These are phyloP conservation scores for Fusarium clavum DNA, from an alignment of 2,329 filamentous ascomycete genomes.

Conservation along the genomic window DNA sequence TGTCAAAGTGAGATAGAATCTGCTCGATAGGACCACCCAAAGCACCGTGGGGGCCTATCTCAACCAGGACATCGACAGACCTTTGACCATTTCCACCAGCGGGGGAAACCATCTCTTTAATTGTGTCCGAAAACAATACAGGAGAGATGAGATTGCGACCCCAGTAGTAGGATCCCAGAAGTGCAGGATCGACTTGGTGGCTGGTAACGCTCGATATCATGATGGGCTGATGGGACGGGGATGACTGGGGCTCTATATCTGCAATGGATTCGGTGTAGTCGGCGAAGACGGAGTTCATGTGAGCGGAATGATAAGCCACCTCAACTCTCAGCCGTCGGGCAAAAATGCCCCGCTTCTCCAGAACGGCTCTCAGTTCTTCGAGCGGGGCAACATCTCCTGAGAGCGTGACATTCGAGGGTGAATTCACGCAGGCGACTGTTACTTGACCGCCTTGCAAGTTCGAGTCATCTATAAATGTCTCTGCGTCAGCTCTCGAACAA, in stretches of 20 bases:
- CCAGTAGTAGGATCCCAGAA: not conserved
- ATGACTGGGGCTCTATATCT: not conserved
- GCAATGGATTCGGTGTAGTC: not conserved
- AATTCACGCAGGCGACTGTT: not conserved
- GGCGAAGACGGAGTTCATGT: not conserved
- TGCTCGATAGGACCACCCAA: not conserved
- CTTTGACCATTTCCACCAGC: not conserved
- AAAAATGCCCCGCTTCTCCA: not conserved
- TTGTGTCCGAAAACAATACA: not conserved
- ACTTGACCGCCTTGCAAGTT: not conserved
- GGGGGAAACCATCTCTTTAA: not conserved
- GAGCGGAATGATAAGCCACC: not conserved
- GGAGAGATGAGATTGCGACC: not conserved
- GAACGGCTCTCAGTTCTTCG: not conserved
- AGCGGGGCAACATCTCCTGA: not conserved
- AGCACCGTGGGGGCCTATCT: not conserved
- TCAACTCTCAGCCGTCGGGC: not conserved
- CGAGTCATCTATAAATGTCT: not conserved
- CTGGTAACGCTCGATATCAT: not conserved
- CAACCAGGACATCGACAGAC: not conserved
- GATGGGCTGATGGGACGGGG: not conserved
- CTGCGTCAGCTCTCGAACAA: not conserved
- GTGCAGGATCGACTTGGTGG: not conserved
- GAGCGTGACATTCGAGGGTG: not conserved
- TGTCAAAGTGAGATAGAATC: not conserved